phyloP scores from a whole-genome alignment of 169 alveolate genomes.

The Plasmodium vinckei region DNA sequence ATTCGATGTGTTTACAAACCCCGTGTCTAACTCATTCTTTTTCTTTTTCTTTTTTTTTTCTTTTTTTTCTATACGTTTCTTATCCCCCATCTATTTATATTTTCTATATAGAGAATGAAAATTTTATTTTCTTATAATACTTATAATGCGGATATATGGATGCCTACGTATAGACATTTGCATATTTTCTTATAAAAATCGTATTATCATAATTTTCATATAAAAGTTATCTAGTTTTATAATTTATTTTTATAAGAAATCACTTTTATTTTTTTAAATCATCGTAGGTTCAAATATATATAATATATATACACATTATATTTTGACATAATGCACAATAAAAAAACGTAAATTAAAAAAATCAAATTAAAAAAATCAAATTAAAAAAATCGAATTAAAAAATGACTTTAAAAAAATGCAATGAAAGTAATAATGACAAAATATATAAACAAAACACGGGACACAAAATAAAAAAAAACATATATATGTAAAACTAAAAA shows the following conservation, averaged over 20 bases:
- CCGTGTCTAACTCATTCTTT: neutral
- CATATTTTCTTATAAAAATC: too few species aligned
- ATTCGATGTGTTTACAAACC: slow-evolving; percentile 13
- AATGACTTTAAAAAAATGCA: neutral
- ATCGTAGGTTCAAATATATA: too few species aligned
- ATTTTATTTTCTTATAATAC: neutral
- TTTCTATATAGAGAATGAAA: slow-evolving; percentile 24
- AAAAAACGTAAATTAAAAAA: neutral
- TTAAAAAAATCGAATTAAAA: neutral
- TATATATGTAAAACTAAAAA: neutral
- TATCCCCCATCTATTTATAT: slow-evolving; percentile 12
- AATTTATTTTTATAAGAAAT: too few species aligned
- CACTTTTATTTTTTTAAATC: too few species aligned
- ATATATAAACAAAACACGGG: neutral
- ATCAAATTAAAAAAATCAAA: neutral
- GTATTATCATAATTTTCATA: too few species aligned
- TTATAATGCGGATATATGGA: neutral
- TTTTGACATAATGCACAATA: too few species aligned
- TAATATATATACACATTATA: too few species aligned
- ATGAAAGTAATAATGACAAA: neutral
- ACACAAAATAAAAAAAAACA: neutral
- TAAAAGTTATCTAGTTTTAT: too few species aligned
- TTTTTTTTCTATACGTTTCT: slow-evolving; percentile 1
- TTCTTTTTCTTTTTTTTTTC: slow-evolving; percentile 4
- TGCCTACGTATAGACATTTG: too few species aligned